These are phyloP conservation scores for Alternaria solani DNA, from an alignment of 2,329 filamentous ascomycete genomes.

Conservation along the genomic window DNA sequence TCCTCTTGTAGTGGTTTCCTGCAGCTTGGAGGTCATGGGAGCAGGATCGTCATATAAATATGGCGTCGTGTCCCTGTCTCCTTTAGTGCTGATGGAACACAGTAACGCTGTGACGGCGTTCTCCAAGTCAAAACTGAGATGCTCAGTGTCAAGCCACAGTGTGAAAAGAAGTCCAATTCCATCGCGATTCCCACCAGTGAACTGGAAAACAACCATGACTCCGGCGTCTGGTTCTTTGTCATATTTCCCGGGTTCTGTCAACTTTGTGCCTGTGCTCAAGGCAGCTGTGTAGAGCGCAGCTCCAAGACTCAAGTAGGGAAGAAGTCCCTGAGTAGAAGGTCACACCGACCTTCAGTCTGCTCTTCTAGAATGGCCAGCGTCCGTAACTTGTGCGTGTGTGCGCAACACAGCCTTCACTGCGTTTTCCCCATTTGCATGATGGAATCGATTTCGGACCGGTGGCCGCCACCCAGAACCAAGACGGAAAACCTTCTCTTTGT, in stretches of 20 bases:
- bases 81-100: background rate
- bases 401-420: background rate
- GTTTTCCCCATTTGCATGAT: background rate
- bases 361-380: background rate
- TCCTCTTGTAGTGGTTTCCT: background rate
- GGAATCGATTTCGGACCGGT: fast-evolving
- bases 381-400: background rate
- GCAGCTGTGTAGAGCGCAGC: background rate
- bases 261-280: background rate
- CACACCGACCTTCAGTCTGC: background rate
- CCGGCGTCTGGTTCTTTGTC: too few relatives aligned
- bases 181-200: fast-evolving
- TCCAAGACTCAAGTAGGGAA: background rate
- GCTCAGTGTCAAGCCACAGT: background rate
- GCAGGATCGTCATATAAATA: background rate
- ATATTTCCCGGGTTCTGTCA: too few relatives aligned
- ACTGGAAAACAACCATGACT: background rate
- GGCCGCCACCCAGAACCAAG: background rate
- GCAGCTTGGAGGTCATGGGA: background rate
- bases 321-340: background rate
- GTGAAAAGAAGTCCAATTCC: background rate
- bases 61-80: too few relatives aligned
- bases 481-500: background rate
- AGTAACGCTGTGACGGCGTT: background rate
- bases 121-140: fast-evolving